Evolutionary conservation across 805 yeast species (phyloP), one percentile per base, ranked within the genome.

Genomic region (Komagataella mondaviorum): DNA sequence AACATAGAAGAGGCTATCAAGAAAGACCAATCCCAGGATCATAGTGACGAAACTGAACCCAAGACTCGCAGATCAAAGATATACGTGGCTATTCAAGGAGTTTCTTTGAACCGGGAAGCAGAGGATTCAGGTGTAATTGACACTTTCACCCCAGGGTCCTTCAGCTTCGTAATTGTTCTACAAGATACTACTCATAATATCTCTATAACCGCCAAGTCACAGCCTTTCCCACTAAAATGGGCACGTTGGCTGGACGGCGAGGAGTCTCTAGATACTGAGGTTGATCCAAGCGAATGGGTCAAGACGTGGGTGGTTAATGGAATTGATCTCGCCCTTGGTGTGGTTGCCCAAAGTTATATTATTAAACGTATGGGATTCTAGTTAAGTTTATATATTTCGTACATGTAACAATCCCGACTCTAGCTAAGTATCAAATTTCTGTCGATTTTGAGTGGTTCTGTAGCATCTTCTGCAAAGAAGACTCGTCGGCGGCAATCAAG

Each of bases 201-300:
- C 55, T 76, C 83, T 6, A 76, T 88, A 47, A 74, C 80, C 24
- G 82, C 88, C 49, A 81, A 83, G 57, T 86, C 98, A 0, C 99
- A 93, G 66, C 81, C 96, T 6, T 85, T 88, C 71, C 98, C 99
- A 8, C 63, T 78, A 48, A 82, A 79, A 62, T 93, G 99, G 99
- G 83, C 89, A 7, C 71, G 78, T n/a, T 93, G 99, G 99, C 73
- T 91, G n/a, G 82, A 78, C 54, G 77, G 81, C 12, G 63, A 64
- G 54, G 59, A 61, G 39, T 55, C 59, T 3, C 54, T 55, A 46
- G 56, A 57, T 30, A 24, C 44, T 3, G 62, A 72, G 7, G 73
- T 82, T 12, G 89, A 85, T 59, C 90, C 91, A n/a, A 71, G 83
- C 46, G 88, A 83, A 53, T 86, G 93, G 95, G 85, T 86, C 12